Base-by-base conservation (phyloP, 2,329 filamentous ascomycete species). In the Cladosporium sp. region DNA sequence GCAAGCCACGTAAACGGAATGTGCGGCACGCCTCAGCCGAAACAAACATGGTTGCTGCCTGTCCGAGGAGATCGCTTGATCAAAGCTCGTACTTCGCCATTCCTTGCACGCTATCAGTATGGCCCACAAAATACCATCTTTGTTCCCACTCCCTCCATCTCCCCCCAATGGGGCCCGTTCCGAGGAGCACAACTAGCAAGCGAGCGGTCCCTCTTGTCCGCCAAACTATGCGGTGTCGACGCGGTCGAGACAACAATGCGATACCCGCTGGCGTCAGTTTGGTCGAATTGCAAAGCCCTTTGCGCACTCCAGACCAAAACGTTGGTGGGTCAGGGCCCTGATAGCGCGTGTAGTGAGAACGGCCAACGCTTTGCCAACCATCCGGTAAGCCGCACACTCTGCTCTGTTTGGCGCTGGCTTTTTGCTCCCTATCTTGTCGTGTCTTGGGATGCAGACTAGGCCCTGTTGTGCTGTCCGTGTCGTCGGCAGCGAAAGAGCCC, bases 371-470 rank as follows among this genome's bases (percentile, higher is more conserved):
- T 27, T 9, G 22, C 22, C 22, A 27, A 27, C 22, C 22, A 27
- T 27, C 22, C 22, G 22, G 22, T 27, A 27, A 16, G 13, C 32
- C 32, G 32, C 32, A 12, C 32, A 7, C 13, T n/a, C 32, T 35
- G 13, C 35, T 15, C 22, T 29, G 22, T 22, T 8, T n/a, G 32
- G 13, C 32, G 32, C 22, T 38, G 18, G 15, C 40, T 48, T 47
- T 48, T 48, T 48, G 45, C 45, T 40, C 45, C 13, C 45, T 48
- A 48, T 48, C 45, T 32, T 40, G 36, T 25, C 36, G 25, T 40
- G 45, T 27, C 45, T 48, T 48, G 36, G 25, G 15, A n/a, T n/a
- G 32, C 32, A n/a, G 32, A 22, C 36, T 35, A 25, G 29, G 39
- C 25, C 38, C 27, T n/a, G 30, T 25, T 48, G 45, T 40, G 45